Base-by-base conservation (phyloP, 2,329 filamentous ascomycete genomes). In the Colletotrichum echinochloae region DNA sequence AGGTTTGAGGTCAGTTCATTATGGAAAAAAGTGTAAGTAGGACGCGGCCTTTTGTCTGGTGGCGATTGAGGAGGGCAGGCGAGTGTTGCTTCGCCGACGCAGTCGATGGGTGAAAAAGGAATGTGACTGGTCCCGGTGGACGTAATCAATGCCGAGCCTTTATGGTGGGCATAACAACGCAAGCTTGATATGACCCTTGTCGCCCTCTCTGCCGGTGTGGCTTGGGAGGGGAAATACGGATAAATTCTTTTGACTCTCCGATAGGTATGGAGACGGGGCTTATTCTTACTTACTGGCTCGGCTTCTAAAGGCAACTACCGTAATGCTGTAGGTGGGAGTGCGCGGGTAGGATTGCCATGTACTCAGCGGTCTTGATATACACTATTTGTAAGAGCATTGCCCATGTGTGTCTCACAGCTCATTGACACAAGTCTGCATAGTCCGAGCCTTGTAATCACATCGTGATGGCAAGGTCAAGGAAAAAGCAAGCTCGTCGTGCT, bases 181-280 rank as follows among this genome's bases (percentile, higher is more conserved):
- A 41, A 12, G 23, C 41, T 14, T 60, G 44, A 49, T 14, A 18
- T 20, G 57, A 44, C n/a, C 64, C 64, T 37, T 66, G 64, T 66
- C 44, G 41, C 12, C 30, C 35, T 30, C 23, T 30, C 59, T 49
- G 33, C 11, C 35, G 20, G 41, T 30, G 14, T 18, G 18, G 44
- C 39, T 65, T 3, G 26, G n/a, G n/a, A 51, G 12, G 26, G 41
- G 52, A 67, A 70, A 62, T n/a, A n/a, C n/a, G n/a, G n/a, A n/a
- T 67, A 67, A 67, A 70, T 64, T 70, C 67, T 70, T 70, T 70
- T 62, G 48, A 49, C 67, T 70, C 67, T 59, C 11, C 48, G 57
- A 70, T 67, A 67, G 64, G n/a, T n/a, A n/a, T n/a, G n/a, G n/a
- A 54, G 56, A 67, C 67, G 28, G 63, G 63, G 67, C 67, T 70